Percentiles rank a stretch among this genome's conserved stretches.
Evolutionary conservation across 2,329 filamentous ascomycete species (phyloP).

Genomic region (Graphiopsis chlorocephala): DNA sequence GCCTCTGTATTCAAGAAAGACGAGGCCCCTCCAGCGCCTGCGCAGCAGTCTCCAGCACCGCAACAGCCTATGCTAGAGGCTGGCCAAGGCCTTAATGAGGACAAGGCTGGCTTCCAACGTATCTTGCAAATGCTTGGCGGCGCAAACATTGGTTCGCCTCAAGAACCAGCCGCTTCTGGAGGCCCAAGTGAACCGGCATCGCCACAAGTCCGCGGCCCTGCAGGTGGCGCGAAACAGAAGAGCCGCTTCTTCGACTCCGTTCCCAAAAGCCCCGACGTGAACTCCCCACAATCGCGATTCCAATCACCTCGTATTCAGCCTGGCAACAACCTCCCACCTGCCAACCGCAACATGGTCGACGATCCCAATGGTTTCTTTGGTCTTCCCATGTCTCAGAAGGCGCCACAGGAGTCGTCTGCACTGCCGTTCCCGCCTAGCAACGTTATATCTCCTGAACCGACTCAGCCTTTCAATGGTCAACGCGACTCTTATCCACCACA

Average conservation of each 20-base stretch:
- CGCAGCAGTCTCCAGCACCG: slow-evolving; percentile 18
- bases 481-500: slow-evolving; percentile 17
- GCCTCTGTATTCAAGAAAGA: slow-evolving; percentile 65
- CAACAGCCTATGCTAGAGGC: slow-evolving; percentile 22
- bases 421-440: slow-evolving; percentile 13
- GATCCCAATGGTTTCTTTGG: slow-evolving; percentile 18
- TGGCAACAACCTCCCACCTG: slow-evolving; percentile 5
- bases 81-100: slow-evolving; percentile 43
- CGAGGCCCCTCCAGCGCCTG: slow-evolving; percentile 19
- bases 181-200: slow-evolving; percentile 18
- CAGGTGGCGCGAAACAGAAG: slow-evolving; percentile 30
- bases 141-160: slow-evolving; percentile 37
- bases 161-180: not conserved
- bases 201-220: slow-evolving; percentile 24
- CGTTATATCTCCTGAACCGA: slow-evolving; percentile 13
- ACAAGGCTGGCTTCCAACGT: slow-evolving; percentile 73
- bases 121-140: slow-evolving; percentile 77
- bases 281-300: slow-evolving; percentile 18
- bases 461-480: slow-evolving; percentile 22
- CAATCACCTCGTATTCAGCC: slow-evolving; percentile 25
- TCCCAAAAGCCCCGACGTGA: slow-evolving; percentile 24
- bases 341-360: slow-evolving; percentile 15
- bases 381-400: slow-evolving; percentile 1
- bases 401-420: slow-evolving; percentile 1
- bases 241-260: slow-evolving; percentile 33